Base-by-base conservation (phyloP, 192 early-diverging fungal species). In the Podila clonocystis region DNA sequence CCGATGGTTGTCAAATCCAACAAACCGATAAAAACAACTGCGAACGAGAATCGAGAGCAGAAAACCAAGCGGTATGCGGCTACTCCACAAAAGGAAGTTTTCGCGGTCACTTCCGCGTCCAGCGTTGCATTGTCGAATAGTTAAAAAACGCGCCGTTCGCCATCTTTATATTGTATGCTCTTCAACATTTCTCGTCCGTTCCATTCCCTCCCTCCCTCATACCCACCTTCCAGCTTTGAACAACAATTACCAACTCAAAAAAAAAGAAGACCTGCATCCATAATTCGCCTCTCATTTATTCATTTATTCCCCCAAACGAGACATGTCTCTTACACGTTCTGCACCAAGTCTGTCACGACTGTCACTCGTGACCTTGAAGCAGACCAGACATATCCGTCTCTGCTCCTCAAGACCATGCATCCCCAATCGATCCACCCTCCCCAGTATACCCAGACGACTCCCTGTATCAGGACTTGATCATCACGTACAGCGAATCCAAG, bases 61-160 rank as follows among this genome's bases (percentile, higher is more conserved):
- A 36, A 36, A 36, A 36, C 7, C 34, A 1, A 36, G 9, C 34
- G 34, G 0, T 41, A 15, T 45, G 41, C 24, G n/a, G 52, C 20
- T 19, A 24, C 52, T 55, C 52, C 70, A 59, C 50, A 22, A 13
- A 31, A 26, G 5, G 70, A 63, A 9, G 59, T 59, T 45, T 55
- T 24, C 52, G 52, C 52, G 52, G 52, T 55, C 52, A 55, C 24
- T 55, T 55, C 52, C 52, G 52, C n/a, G 12, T 22, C 2, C n/a
- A n/a, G 4, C 50, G 8, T 36, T 11, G 34, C 34, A 11, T 36
- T 36, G 9, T 36, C 34, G 34, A 36, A 36, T 36, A 38, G 36
- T 38, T 9, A 38, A 38, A 38, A 38, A 8, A 38, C 41, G 41
- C 41, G 41, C 41, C 41, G 41, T 45, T 45, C 41, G 41, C 4